Evolutionary conservation across 1,284 basidiomycete species (phyloP).

Genomic region (Microbotryum silenes-acaulis): DNA sequence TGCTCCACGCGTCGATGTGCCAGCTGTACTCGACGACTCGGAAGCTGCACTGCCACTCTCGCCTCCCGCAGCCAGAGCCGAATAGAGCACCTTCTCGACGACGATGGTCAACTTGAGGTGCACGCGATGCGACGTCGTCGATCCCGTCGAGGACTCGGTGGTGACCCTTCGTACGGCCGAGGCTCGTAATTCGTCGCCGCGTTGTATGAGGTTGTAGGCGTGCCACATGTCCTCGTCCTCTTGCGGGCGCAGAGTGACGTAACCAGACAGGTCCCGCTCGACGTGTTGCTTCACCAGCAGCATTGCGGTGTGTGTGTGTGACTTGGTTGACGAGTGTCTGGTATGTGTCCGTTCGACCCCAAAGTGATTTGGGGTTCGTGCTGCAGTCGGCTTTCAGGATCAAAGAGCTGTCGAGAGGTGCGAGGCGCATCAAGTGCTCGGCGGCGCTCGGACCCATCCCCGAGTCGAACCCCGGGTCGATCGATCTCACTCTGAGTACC

Average conservation of each 20-base stretch:
- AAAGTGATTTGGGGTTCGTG: too few species aligned
- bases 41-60: background rate
- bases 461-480: too few species aligned
- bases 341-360: too few species aligned
- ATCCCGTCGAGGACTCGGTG: slow-evolving; percentile 79
- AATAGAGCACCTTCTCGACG: slow-evolving; percentile 54
- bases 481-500: too few species aligned
- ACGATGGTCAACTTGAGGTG: slow-evolving; percentile 74
- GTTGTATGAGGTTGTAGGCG: slow-evolving; percentile 90
- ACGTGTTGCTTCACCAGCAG: slow-evolving; percentile 55
- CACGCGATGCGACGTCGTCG: slow-evolving; percentile 82
- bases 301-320: slow-evolving; percentile 47
- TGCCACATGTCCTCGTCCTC: slow-evolving; percentile 99
- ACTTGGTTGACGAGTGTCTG: too few species aligned
- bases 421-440: too few species aligned
- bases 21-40: background rate
- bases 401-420: too few species aligned
- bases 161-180: slow-evolving; percentile 67
- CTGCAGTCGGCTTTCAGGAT: too few species aligned
- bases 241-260: slow-evolving; percentile 78
- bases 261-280: slow-evolving; percentile 71
- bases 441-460: too few species aligned
- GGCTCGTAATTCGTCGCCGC: slow-evolving; percentile 82
- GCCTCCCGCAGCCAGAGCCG: slow-evolving; percentile 20
- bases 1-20: background rate